Conservation (phyloP, 2,329 filamentous ascomycete genomes). For the Colletotrichum sp. region DNA sequence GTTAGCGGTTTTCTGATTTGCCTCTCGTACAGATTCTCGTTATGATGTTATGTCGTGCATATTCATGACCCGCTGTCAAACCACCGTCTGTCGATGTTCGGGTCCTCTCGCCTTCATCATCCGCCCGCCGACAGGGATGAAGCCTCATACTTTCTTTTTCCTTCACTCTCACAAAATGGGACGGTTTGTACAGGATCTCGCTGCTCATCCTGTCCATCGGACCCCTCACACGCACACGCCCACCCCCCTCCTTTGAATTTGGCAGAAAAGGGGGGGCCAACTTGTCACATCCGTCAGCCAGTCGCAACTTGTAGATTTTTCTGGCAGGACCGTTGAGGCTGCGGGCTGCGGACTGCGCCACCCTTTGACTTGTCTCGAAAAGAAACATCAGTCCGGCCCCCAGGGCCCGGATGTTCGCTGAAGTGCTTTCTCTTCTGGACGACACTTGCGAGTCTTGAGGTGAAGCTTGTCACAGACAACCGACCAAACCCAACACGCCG, state of each 20-base stretch:
- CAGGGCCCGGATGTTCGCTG: background rate
- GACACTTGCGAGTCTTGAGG: conserved; percentile 19
- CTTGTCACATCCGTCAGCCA: conserved; percentile 21
- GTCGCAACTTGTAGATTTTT: conserved; percentile 13
- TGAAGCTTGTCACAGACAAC: conserved; percentile 18
- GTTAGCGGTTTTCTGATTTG: background rate
- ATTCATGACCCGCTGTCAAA: conserved; percentile 12
- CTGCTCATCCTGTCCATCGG: conserved; percentile 1
- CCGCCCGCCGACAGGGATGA: background rate
- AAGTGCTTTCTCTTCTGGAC: conserved; percentile 16
- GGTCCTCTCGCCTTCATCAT: background rate
- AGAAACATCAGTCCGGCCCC: conserved; percentile 12
- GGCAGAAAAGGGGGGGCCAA: background rate
- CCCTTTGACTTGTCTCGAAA: conserved; percentile 9
- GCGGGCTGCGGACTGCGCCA: conserved; percentile 12
- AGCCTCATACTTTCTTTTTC: background rate
- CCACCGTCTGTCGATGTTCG: conserved; percentile 18
- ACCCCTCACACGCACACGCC: background rate
- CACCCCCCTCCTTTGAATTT: background rate
- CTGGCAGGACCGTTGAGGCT: conserved; percentile 13
- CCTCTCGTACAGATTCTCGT: conserved; percentile 6
- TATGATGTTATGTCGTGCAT: conserved; percentile 15
- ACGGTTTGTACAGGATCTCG: conserved; percentile 13
- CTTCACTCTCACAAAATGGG: background rate
- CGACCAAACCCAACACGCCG: background rate